Conservation (phyloP, 257 asterid genomes). For the Hygrophila difformis region DNA sequence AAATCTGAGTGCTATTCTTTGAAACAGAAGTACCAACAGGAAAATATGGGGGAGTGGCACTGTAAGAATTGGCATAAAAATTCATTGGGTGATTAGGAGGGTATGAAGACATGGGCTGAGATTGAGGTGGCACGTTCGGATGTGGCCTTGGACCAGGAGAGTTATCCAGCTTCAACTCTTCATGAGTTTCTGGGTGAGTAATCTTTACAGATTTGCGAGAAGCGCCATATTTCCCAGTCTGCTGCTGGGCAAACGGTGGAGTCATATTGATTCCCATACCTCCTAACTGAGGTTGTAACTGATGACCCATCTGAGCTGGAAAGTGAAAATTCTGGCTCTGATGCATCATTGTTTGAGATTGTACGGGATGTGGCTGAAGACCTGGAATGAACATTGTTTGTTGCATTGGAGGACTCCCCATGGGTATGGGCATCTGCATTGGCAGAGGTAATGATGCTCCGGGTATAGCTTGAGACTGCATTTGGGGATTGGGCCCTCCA, state of each 20-base stretch:
- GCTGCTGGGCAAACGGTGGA: conserved; percentile 70
- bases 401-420: conserved; percentile 62
- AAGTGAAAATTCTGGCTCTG: conserved; percentile 60
- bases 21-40: conserved; percentile 55
- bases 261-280: conserved; percentile 57
- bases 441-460: conserved; percentile 41
- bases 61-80: conserved; percentile 39
- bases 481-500: conserved; percentile 74
- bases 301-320: conserved; percentile 61
- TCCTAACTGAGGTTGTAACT: conserved; percentile 61
- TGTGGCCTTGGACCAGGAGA: conserved; percentile 48
- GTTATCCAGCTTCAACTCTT: conserved; percentile 78
- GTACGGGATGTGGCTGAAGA: conserved; percentile 72
- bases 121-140: conserved; percentile 47
- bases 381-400: conserved; percentile 62
- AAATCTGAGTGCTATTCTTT: conserved; percentile 30
- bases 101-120: conserved; percentile 56
- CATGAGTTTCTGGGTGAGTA: conserved; percentile 84
- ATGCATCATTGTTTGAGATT: conserved; percentile 74
- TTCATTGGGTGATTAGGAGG: conserved; percentile 43
- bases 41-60: conserved; percentile 18
- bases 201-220: conserved; percentile 75
- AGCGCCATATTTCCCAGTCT: conserved; percentile 34
- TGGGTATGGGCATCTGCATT: conserved; percentile 48
- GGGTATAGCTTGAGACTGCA: conserved; percentile 67